Evolutionary conservation across 306 rosid genomes (phyloP).

Genomic region (Quercus robur): DNA sequence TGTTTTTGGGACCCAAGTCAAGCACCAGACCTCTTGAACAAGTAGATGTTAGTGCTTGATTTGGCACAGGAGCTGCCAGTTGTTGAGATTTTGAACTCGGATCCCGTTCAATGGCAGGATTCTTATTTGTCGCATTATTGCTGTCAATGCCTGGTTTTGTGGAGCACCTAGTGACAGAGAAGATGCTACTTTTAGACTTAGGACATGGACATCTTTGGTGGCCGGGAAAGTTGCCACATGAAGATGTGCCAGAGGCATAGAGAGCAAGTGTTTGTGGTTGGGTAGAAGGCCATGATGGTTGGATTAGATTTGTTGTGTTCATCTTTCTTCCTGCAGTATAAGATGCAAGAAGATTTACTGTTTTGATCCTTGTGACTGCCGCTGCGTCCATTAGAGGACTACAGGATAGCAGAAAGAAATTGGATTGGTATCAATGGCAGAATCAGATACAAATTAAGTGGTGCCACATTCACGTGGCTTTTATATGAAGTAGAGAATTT

Average conservation of each 20-base stretch:
- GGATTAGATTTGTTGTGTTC: neutral
- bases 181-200: neutral
- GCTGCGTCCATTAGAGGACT: slow-evolving; percentile 12
- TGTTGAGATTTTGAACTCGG: slow-evolving; percentile 10
- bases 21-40: slow-evolving; percentile 16
- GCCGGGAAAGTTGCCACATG: neutral
- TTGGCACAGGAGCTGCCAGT: neutral
- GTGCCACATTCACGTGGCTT: neutral
- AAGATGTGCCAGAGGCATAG: neutral
- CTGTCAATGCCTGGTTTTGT: slow-evolving; percentile 16
- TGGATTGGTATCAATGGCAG: neutral
- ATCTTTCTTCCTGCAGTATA: neutral
- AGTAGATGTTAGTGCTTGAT: slow-evolving; percentile 18
- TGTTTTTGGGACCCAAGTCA: slow-evolving; percentile 3
- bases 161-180: slow-evolving; percentile 6
- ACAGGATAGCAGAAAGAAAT: neutral
- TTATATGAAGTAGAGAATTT: slow-evolving; percentile 5
- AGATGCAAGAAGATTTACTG: neutral
- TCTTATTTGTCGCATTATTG: slow-evolving; percentile 18
- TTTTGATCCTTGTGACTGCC: slow-evolving; percentile 13
- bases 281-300: neutral
- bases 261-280: neutral
- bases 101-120: slow-evolving; percentile 12
- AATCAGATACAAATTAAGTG: neutral
- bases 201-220: neutral